Conservation (phyloP, 2,329 filamentous ascomycete genomes). For the Aspergillus sp. region DNA sequence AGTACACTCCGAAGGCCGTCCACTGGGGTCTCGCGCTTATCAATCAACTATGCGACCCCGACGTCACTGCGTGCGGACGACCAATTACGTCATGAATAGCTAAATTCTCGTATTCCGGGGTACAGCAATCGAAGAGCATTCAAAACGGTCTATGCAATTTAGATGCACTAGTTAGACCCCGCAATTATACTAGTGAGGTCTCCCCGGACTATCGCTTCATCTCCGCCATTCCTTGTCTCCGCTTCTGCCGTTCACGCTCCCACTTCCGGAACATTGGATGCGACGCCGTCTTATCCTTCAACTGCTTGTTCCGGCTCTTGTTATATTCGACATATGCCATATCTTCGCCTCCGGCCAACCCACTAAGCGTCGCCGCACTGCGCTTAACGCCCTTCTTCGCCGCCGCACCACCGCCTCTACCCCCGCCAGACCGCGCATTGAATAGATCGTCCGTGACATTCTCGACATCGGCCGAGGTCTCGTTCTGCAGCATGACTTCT, state of each 20-base stretch:
- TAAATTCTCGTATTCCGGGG: too few species aligned
- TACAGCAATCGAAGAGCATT: too few species aligned
- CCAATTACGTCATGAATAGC: too few species aligned
- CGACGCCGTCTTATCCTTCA: constrained; percentile 54
- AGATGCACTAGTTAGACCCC: not conserved
- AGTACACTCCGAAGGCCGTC: too few species aligned
- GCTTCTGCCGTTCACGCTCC: constrained; percentile 52
- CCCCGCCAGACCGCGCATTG: constrained; percentile 45
- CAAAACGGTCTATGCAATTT: not conserved
- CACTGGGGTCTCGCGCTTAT: too few species aligned
- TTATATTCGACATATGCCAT: constrained; percentile 95
- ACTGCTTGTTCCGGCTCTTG: constrained; percentile 59
- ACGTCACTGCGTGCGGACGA: too few species aligned
- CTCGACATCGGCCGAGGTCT: constrained; percentile 63
- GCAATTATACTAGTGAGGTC: not conserved
- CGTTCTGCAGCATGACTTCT: constrained; percentile 81
- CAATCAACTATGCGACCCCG: too few species aligned
- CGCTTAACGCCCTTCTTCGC: constrained; percentile 59
- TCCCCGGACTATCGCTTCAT: constrained; percentile 9
- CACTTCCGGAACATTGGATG: constrained; percentile 61
- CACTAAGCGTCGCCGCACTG: constrained; percentile 75
- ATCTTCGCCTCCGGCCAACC: constrained; percentile 82
- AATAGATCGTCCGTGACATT: constrained; percentile 62
- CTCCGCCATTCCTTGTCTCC: constrained; percentile 40
- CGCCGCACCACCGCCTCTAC: constrained; percentile 18